Percentiles rank a stretch among this genome's conserved stretches.
Evolutionary conservation across 768 basidiomycete genomes (phyloP).

Genomic region (Termitomyces sp.): DNA sequence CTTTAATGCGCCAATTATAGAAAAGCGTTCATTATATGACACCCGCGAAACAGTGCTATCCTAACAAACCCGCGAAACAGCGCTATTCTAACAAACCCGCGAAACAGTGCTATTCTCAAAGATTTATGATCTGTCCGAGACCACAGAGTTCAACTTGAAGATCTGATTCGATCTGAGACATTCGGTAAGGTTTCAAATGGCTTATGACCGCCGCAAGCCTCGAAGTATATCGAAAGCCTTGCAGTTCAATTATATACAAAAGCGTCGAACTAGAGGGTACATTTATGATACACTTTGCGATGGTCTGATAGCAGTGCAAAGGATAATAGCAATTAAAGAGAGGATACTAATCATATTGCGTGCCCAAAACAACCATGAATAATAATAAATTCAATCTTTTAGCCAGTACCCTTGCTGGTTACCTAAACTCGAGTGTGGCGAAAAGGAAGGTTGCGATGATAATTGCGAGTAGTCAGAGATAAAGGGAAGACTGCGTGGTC

Average conservation of each 20-base stretch:
- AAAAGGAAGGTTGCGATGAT: conserved; percentile 6
- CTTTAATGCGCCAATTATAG: not conserved
- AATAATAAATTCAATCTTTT: conserved; percentile 9
- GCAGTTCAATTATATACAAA: not conserved
- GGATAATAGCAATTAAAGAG: not conserved
- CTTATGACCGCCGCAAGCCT: not conserved
- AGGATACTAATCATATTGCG: not conserved
- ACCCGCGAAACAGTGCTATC: not conserved
- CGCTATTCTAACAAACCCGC: not conserved
- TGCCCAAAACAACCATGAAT: not conserved
- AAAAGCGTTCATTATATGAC: not conserved
- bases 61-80: not conserved
- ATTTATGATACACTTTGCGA: not conserved
- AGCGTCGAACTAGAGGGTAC: not conserved
- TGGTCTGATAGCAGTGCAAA: not conserved
- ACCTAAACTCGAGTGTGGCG: conserved; percentile 7
- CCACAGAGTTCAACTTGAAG: not conserved
- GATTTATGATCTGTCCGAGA: not conserved
- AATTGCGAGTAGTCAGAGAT: conserved; percentile 18
- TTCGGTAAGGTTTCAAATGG: not conserved
- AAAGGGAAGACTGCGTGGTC: conserved; percentile 14
- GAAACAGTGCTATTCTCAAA: not conserved
- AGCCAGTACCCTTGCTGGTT: conserved; percentile 17
- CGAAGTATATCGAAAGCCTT: not conserved
- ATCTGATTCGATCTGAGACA: conserved; percentile 1